Conservation (phyloP, 106 monocot species). For the Hemerocallis citrina region DNA sequence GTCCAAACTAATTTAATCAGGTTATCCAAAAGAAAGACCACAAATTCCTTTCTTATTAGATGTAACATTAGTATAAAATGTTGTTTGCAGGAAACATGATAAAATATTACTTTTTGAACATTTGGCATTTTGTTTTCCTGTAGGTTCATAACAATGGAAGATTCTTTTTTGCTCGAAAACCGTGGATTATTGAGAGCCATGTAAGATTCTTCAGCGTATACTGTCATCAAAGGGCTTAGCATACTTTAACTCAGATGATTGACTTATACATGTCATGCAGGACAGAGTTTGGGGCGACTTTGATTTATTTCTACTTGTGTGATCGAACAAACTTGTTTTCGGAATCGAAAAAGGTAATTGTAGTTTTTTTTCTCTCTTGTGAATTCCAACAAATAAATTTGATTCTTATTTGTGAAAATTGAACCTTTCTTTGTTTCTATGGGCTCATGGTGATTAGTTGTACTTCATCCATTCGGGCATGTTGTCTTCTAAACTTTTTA, state of each 20-base stretch:
- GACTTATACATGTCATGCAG: constrained; percentile 26
- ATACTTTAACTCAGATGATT: background rate
- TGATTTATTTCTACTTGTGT: constrained; percentile 78
- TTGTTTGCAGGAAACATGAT: background rate
- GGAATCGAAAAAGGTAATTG: constrained; percentile 46
- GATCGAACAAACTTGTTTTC: constrained; percentile 68
- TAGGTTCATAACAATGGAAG: constrained; percentile 78
- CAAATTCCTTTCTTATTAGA: background rate
- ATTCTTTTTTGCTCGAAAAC: constrained; percentile 76
- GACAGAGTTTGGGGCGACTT: constrained; percentile 60
- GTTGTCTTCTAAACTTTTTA: background rate
- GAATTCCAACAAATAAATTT: background rate
- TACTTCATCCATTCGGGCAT: background rate
- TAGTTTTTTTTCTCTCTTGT: background rate
- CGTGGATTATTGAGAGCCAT: constrained; percentile 53
- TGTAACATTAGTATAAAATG: background rate
- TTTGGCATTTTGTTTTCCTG: background rate
- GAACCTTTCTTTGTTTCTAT: background rate
- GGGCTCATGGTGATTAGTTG: background rate
- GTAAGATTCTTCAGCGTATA: constrained; percentile 35
- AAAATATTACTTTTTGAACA: background rate
- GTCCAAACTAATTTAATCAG: constrained; percentile 42
- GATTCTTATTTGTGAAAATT: background rate
- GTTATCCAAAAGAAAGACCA: constrained; percentile 9
- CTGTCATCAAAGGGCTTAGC: background rate